Evolutionary conservation across 192 early-diverging fungal species (phyloP).

Genomic region (Gryganskiella cystojenkinii): DNA sequence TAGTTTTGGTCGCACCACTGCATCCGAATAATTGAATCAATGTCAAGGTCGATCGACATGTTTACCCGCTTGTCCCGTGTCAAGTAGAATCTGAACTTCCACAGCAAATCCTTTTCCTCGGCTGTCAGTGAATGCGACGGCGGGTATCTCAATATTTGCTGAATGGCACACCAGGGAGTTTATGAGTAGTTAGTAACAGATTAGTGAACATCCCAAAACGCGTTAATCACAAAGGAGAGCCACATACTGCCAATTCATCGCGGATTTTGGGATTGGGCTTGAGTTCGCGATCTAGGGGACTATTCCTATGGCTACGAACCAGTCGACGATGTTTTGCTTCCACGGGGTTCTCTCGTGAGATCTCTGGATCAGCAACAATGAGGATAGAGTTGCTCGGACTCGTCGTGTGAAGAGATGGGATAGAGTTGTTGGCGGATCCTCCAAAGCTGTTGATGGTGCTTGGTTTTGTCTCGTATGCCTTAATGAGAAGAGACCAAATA

Average conservation of each 20-base stretch:
- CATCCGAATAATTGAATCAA: slow-evolving; percentile 6
- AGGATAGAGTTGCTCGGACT: slow-evolving; percentile 51
- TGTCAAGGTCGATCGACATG: not conserved
- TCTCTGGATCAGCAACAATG: slow-evolving; percentile 86
- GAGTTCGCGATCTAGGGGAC: slow-evolving; percentile 90
- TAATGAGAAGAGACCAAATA: no score
- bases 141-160: slow-evolving; percentile 93
- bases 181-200: no score
- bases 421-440: slow-evolving; percentile 7
- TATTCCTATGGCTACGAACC: slow-evolving; percentile 89
- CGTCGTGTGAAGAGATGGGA: slow-evolving; percentile 22
- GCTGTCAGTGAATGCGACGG: slow-evolving; percentile 86
- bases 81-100: slow-evolving; percentile 98
- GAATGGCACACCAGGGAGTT: slow-evolving; percentile 2
- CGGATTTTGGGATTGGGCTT: slow-evolving; percentile 97
- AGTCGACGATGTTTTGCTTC: slow-evolving; percentile 95
- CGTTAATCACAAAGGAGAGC: no score
- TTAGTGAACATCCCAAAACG: no score
- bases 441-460: slow-evolving; percentile 18
- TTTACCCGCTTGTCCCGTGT: slow-evolving; percentile 89
- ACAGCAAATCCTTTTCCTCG: slow-evolving; percentile 94
- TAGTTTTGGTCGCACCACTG: not conserved
- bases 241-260: slow-evolving; percentile 91
- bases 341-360: slow-evolving; percentile 90
- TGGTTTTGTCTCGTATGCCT: slow-evolving; percentile 66